These are phyloP conservation scores for Saturnispora serradocipensis DNA, from an alignment of 805 yeast species.

Conservation along the genomic window DNA sequence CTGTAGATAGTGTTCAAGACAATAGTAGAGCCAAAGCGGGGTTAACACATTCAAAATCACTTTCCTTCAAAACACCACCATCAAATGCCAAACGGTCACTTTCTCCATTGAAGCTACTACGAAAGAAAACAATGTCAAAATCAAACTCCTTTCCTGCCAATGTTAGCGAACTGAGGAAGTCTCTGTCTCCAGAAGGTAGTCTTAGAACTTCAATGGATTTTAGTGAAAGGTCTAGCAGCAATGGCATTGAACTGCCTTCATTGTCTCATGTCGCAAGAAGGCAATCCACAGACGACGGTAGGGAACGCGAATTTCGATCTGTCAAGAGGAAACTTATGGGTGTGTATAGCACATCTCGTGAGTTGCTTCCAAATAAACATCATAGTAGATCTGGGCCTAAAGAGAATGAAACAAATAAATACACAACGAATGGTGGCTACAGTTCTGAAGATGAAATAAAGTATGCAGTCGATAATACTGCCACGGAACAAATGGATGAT, in stretches of 20 bases:
- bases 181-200: not conserved
- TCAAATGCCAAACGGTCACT: constrained; percentile 1
- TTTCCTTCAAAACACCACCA: not conserved
- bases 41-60: constrained; percentile 1
- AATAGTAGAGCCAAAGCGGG: not conserved
- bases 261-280: not conserved
- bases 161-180: not conserved
- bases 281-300: not conserved
- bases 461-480: not conserved
- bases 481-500: not conserved
- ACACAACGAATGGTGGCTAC: not conserved
- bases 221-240: not conserved
- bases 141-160: constrained; percentile 2
- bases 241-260: not conserved
- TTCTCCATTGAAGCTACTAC: constrained; percentile 4
- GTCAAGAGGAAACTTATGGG: constrained; percentile 11
- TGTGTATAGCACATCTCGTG: not conserved
- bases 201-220: not conserved
- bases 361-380: not conserved
- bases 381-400: not conserved
- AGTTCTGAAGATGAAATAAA: not conserved
- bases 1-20: not conserved
- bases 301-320: constrained; percentile 3
- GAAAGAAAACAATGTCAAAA: not conserved
- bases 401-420: not conserved